Evolutionary conservation across 352 stramenopile genomes (phyloP).

Genomic region (Phytophthora vignae): DNA sequence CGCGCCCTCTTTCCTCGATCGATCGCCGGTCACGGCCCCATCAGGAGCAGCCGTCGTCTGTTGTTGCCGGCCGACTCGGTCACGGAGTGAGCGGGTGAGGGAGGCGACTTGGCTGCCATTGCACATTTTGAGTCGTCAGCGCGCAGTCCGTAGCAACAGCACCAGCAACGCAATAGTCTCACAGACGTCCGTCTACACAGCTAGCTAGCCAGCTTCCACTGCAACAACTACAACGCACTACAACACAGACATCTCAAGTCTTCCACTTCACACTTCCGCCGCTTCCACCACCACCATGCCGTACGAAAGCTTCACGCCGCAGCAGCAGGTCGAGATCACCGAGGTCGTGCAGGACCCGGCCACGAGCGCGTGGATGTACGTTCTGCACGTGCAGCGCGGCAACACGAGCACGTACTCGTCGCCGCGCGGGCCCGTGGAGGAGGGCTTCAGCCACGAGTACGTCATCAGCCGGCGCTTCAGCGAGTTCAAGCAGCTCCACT

Average conservation of each 20-base stretch:
- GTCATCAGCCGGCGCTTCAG: constrained; percentile 70
- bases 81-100: not conserved
- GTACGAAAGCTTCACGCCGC: constrained; percentile 78
- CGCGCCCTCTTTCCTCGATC: constrained; percentile 15
- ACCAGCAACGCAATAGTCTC: no score
- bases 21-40: constrained; percentile 25
- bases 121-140: constrained; percentile 31
- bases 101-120: constrained; percentile 29
- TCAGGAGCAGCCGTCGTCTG: constrained; percentile 30
- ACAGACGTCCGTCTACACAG: not conserved
- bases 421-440: constrained; percentile 39
- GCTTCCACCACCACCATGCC: constrained; percentile 54
- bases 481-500: constrained; percentile 78
- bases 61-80: constrained; percentile 2
- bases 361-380: constrained; percentile 71
- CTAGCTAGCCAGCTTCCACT: not conserved
- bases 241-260: not conserved
- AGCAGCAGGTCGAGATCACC: constrained; percentile 69
- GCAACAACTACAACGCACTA: not conserved
- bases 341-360: constrained; percentile 67
- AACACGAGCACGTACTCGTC: constrained; percentile 46
- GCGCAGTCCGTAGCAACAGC: not conserved
- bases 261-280: not conserved
- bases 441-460: constrained; percentile 54
- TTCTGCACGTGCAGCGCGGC: constrained; percentile 59